phyloP scores from a whole-genome alignment of 2,329 filamentous ascomycete genomes.

The Aspergillus neoniger region DNA sequence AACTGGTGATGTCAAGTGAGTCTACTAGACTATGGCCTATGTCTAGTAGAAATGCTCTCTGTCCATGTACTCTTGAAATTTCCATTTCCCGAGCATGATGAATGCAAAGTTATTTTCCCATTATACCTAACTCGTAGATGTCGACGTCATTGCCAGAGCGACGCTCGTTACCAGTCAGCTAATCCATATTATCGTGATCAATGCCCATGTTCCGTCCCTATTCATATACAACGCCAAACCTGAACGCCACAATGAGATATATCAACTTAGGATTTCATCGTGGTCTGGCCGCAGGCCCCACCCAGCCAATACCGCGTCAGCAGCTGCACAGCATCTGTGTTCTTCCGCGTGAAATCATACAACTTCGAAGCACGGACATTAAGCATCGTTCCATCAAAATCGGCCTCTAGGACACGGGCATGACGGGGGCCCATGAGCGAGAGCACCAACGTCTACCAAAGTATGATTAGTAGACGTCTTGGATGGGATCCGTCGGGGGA shows the following conservation, averaged over 20 bases:
- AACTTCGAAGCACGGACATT: conserved; percentile 8
- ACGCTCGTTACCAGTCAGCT: neutral
- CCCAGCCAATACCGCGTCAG: conserved; percentile 14
- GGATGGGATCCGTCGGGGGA: too few species aligned
- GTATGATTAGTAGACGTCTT: neutral
- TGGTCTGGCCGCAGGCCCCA: conserved; percentile 10
- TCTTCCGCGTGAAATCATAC: conserved; percentile 13
- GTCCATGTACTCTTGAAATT: too few species aligned
- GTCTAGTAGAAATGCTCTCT: too few species aligned
- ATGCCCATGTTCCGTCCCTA: neutral
- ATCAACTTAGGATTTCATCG: neutral
- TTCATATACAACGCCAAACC: neutral
- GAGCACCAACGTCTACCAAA: conserved; percentile 8
- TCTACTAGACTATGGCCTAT: too few species aligned
- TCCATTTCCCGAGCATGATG: neutral
- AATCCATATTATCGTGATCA: neutral
- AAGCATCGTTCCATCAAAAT: conserved; percentile 10
- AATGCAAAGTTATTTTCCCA: neutral
- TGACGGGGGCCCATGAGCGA: conserved; percentile 15
- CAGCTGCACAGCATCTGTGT: neutral
- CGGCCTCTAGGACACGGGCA: conserved; percentile 7
- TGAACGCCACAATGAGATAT: neutral
- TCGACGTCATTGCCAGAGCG: neutral
- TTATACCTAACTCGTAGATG: neutral
- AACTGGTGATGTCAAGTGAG: too few species aligned